phyloP scores from a whole-genome alignment of 495 filamentous ascomycete species.

The Saxophila tyrrhenica region DNA sequence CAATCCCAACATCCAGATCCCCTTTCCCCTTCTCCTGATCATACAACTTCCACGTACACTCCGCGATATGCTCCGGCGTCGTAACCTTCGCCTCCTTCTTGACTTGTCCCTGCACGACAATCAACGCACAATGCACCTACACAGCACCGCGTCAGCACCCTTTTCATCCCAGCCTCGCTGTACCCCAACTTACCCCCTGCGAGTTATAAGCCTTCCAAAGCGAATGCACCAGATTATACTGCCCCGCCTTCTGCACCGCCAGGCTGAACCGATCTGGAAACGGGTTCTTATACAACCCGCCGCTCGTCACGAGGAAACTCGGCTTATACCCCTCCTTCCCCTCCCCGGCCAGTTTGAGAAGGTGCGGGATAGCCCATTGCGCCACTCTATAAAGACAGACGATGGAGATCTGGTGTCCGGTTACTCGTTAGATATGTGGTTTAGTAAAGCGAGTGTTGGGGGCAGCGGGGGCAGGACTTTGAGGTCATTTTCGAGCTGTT shows the following conservation, averaged over 20 bases:
- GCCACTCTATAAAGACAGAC: neutral
- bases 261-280: neutral
- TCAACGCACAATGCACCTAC: neutral
- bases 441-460: too few species aligned
- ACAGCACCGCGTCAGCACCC: too few species aligned
- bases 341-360: neutral
- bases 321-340: neutral
- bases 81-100: neutral
- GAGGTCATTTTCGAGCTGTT: neutral
- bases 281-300: neutral
- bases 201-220: neutral
- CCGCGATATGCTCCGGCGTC: neutral
- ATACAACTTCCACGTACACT: neutral
- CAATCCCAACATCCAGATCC: neutral
- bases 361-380: neutral
- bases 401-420: neutral
- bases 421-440: too few species aligned
- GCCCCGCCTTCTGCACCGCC: neutral
- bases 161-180: too few species aligned
- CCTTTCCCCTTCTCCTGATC: neutral
- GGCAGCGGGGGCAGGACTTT: neutral
- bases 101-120: neutral
- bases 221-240: neutral
- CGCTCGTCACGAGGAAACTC: neutral
- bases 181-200: too few species aligned